Evolutionary conservation across 2,329 filamentous ascomycete species (phyloP).

Genomic region (Nannizziopsis barbatae): DNA sequence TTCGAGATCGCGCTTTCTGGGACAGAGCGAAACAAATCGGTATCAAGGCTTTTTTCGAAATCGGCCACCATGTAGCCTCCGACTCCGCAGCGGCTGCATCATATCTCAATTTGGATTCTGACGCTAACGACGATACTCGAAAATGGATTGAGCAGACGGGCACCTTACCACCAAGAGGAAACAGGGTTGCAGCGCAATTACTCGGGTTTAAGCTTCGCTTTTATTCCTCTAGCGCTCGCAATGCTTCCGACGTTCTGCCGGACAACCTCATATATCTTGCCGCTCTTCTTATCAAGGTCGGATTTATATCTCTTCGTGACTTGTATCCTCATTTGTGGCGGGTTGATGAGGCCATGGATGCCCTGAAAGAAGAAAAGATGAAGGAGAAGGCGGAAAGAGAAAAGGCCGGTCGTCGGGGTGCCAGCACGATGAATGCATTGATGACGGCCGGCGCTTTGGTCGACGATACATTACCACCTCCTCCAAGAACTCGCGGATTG

Average conservation of each 20-base stretch:
- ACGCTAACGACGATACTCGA: conserved; percentile 45
- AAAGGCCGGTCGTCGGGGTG: conserved; percentile 56
- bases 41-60: conserved; percentile 76
- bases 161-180: conserved; percentile 73
- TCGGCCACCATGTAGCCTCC: conserved; percentile 60
- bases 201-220: conserved; percentile 95
- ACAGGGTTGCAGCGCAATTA: conserved; percentile 82
- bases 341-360: conserved; percentile 69
- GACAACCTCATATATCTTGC: conserved; percentile 88
- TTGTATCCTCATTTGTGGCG: conserved; percentile 89
- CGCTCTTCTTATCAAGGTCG: conserved; percentile 88
- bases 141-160: conserved; percentile 73
- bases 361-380: conserved; percentile 55
- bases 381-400: conserved; percentile 73
- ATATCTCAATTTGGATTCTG: conserved; percentile 25
- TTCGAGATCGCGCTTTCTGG: conserved; percentile 72
- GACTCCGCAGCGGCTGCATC: conserved; percentile 45
- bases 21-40: conserved; percentile 61
- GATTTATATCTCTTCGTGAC: conserved; percentile 85
- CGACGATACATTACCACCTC: conserved; percentile 59
- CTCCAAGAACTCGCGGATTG: conserved; percentile 42
- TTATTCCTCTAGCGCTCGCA: conserved; percentile 70
- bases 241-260: conserved; percentile 65
- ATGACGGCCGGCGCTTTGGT: conserved; percentile 75
- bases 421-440: conserved; percentile 65